phyloP scores from a whole-genome alignment of 108 stramenopile genomes.

The Pseudonitzschia multiseries region DNA sequence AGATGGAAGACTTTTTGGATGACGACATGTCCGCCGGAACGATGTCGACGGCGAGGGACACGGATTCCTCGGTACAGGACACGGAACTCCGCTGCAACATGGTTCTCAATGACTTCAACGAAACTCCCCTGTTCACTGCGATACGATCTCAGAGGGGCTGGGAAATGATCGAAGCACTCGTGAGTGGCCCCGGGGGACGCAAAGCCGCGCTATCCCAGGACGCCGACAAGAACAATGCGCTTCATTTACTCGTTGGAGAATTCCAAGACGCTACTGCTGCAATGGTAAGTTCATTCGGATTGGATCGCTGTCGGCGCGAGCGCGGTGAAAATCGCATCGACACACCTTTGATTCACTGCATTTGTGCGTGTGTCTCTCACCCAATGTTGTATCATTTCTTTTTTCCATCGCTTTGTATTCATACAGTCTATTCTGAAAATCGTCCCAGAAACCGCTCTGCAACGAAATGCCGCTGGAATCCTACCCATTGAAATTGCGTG shows the following conservation, averaged over 20 bases:
- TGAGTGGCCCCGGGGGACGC: constrained; percentile 57
- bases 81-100: constrained; percentile 43
- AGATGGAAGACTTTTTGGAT: constrained; percentile 41
- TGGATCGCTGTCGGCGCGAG: not conserved
- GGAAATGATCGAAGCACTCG: constrained; percentile 72
- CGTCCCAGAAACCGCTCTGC: constrained; percentile 54
- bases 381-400: not conserved
- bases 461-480: constrained; percentile 56
- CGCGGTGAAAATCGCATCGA: too few relatives aligned
- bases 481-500: constrained; percentile 81
- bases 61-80: constrained; percentile 18
- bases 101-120: constrained; percentile 64
- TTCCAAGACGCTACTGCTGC: constrained; percentile 64
- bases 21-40: constrained; percentile 27
- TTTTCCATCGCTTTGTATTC: not conserved
- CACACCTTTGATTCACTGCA: not conserved
- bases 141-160: constrained; percentile 62
- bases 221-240: constrained; percentile 52
- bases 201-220: constrained; percentile 49
- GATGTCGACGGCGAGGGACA: constrained; percentile 22
- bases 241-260: constrained; percentile 64
- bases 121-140: constrained; percentile 65
- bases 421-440: constrained; percentile 63
- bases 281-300: constrained; percentile 15
- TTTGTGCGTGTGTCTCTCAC: not conserved